Percentiles rank a stretch among this genome's conserved stretches.
Conservation (phyloP, 2,329 filamentous ascomycete genomes). For the Apiospora arundinis region DNA sequence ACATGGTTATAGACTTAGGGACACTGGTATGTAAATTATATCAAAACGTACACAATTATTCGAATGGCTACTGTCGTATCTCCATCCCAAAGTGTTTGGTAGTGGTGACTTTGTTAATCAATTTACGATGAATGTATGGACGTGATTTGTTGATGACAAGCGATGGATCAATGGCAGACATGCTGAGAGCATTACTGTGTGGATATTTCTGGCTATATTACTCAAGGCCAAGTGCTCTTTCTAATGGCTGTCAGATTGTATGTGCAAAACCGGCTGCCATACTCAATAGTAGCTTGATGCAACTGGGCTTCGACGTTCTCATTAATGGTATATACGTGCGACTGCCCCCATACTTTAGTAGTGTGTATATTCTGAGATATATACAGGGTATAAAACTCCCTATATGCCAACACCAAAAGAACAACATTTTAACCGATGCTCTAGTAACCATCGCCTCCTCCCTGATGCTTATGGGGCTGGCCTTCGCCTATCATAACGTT, state of each 20-base stretch:
- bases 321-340: background rate
- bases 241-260: background rate
- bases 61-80: background rate
- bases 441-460: background rate
- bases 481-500: background rate
- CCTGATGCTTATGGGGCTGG: background rate
- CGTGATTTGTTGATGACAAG: background rate
- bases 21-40: background rate
- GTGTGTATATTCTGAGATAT: background rate
- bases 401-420: background rate
- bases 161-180: background rate
- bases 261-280: background rate
- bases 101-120: background rate
- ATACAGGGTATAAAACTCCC: conserved; percentile 7
- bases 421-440: background rate
- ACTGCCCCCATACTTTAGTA: background rate
- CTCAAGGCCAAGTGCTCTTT: background rate
- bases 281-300: background rate
- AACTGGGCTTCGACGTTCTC: background rate
- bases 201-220: too few relatives aligned
- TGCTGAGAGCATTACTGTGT: background rate
- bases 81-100: background rate
- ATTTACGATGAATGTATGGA: background rate
- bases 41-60: background rate
- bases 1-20: background rate